Conservation (phyloP, 148 eudicot species). For the Persicaria tinctoria region DNA sequence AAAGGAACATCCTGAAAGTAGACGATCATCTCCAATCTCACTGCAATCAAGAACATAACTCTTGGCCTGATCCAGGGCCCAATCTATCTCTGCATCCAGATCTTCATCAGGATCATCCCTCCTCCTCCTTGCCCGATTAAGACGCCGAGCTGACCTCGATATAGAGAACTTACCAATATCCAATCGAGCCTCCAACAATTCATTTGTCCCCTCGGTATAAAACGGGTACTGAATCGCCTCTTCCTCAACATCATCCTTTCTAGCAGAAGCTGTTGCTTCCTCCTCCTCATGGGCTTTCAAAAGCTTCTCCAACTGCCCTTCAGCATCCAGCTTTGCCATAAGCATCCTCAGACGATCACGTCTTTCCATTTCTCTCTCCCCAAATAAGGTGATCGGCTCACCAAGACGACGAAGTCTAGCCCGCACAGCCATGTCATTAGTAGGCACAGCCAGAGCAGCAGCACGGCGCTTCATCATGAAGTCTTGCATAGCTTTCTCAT, state of each 20-base stretch:
- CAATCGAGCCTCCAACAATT: constrained; percentile 52
- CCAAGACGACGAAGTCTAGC: constrained; percentile 69
- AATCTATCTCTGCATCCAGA: constrained; percentile 76
- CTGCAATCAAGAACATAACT: constrained; percentile 62
- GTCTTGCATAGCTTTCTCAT: constrained; percentile 74
- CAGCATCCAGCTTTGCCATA: constrained; percentile 87
- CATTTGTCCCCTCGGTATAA: constrained; percentile 68
- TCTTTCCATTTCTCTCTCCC: constrained; percentile 97
- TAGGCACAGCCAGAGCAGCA: constrained; percentile 90
- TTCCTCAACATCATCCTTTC: constrained; percentile 47
- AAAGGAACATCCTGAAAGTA: constrained; percentile 78
- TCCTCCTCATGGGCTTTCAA: constrained; percentile 92
- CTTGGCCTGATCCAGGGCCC: constrained; percentile 67
- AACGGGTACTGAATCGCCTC: constrained; percentile 73
- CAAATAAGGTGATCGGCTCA: constrained; percentile 86
- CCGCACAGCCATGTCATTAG: constrained; percentile 82
- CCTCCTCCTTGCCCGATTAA: constrained; percentile 68
- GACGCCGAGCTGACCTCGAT: constrained; percentile 50
- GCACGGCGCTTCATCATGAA: constrained; percentile 80
- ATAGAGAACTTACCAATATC: constrained; percentile 66
- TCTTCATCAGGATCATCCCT: constrained; percentile 95
- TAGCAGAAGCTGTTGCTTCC: constrained; percentile 46
- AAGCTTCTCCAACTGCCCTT: constrained; percentile 80
- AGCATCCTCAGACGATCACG: constrained; percentile 79
- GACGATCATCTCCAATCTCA: constrained; percentile 91